Evolutionary conservation across 73 alveolate species (phyloP).

Genomic region (Paramecium primaurelia): DNA sequence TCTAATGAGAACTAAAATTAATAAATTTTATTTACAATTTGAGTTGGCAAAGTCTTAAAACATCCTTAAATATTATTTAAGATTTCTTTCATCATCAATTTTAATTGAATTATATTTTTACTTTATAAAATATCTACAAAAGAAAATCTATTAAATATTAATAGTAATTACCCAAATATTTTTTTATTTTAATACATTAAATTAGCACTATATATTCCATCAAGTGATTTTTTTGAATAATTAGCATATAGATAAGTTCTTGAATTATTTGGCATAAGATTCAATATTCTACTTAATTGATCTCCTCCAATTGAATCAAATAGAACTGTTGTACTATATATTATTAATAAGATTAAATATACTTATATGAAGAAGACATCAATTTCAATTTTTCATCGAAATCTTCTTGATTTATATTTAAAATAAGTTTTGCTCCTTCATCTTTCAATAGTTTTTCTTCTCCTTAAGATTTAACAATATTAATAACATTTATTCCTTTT

Average conservation of each 20-base stretch:
- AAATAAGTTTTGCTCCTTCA: constrained; percentile 25
- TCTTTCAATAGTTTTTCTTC: neutral
- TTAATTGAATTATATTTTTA: neutral
- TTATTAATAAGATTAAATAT: neutral
- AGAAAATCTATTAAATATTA: neutral
- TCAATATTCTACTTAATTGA: neutral
- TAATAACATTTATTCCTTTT: neutral
- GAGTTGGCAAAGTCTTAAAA: neutral
- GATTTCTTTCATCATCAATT: neutral
- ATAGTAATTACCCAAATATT: neutral
- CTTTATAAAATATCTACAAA: neutral
- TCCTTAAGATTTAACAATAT: neutral
- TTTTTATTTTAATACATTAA: constrained; percentile 18
- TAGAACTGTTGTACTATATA: neutral
- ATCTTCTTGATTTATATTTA: neutral
- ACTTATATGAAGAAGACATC: neutral
- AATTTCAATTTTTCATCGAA: neutral
- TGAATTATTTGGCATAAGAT: constrained; percentile 10
- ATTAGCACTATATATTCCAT: neutral
- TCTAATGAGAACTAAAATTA: neutral
- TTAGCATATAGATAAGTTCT: neutral
- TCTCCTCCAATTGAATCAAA: constrained; percentile 38
- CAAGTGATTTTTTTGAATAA: neutral
- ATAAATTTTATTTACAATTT: neutral
- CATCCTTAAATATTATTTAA: neutral